Base-by-base conservation (phyloP, 768 basidiomycete species). In the Phanerodontia chrysosporium region DNA sequence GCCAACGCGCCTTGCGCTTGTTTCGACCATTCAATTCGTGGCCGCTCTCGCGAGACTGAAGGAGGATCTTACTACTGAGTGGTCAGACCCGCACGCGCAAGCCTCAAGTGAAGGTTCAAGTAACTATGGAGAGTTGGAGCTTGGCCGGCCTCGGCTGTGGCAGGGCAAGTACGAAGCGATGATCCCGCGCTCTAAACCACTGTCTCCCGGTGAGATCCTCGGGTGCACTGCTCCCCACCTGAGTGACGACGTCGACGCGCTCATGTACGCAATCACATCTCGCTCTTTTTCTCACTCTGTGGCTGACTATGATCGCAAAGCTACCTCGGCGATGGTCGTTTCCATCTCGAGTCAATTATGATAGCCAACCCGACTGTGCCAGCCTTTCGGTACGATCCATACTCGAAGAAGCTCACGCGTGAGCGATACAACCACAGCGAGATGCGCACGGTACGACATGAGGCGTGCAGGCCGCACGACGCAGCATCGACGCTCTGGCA, bases 291-390 rank as follows among this genome's bases (percentile, higher is more conserved):
- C 7, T 13, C 32, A 35, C 27, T 32, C 21, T 59, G 30, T 58
- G 30, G 64, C 51, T 60, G 42, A 44, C 62, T 45, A 16, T 59
- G 36, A 21, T 56, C 18, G n/a, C 32, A 49, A 59, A 97, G 95
- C 66, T 99, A 98, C 72, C 83, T 99, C 27, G 97, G 97, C 18
- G 97, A 99, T 66, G 97, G 97, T 22, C 89, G 97, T 10, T 99
- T 99, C 77, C 97, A 98, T 70, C 82, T 98, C 18, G 97, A 99
- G 73, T 91, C 93, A 14, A 95, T 98, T 70, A 99, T 99, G 97
- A 97, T 99, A 59, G 94, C 95, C n/a, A 99, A 99, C 71, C 97
- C 97, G 0, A 73, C 82, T 29, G 81, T 98, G 18, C 95, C 97
- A 12, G 95, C 97, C 0, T 99, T 97, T 75, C 85, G 97, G 22